These are phyloP conservation scores for Colletotrichum sp. DNA, from an alignment of 2,329 filamentous ascomycete genomes.

Conservation along the genomic window DNA sequence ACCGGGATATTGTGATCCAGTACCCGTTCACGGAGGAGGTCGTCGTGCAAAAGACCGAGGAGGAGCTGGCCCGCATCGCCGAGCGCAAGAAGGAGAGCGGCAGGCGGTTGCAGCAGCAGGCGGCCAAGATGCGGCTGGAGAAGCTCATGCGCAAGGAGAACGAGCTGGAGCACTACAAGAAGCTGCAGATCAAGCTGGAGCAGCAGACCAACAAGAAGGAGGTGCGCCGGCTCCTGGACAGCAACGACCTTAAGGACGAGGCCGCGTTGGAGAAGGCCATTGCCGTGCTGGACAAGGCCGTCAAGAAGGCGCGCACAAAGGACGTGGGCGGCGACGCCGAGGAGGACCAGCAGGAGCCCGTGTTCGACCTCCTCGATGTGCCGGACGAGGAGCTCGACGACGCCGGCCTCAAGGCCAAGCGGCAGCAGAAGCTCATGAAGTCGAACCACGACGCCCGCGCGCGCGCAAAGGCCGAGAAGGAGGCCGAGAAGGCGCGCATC, in stretches of 20 bases:
- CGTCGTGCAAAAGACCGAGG: conserved; percentile 88
- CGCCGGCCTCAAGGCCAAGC: conserved; percentile 87
- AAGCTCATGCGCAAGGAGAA: conserved; percentile 96
- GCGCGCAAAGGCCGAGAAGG: conserved; percentile 95
- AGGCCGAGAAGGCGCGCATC: conserved; percentile 83
- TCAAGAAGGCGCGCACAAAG: conserved; percentile 89
- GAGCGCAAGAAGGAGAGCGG: conserved; percentile 97
- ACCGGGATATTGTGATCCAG: conserved; percentile 87
- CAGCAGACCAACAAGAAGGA: conserved; percentile 87
- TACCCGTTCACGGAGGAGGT: conserved; percentile 94
- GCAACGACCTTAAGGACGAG: conserved; percentile 92
- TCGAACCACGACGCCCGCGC: conserved; percentile 92
- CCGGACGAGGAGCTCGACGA: conserved; percentile 95
- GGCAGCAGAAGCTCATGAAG: conserved; percentile 90
- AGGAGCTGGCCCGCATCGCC: conserved; percentile 87
- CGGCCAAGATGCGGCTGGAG: conserved; percentile 95
- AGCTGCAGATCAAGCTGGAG: conserved; percentile 74
- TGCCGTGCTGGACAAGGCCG: conserved; percentile 87
- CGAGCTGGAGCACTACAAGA: conserved; percentile 91
- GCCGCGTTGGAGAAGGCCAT: conserved; percentile 82
- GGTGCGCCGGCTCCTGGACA: conserved; percentile 81
- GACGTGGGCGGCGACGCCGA: conserved; percentile 85
- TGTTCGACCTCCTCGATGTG: conserved; percentile 87
- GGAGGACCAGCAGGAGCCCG: conserved; percentile 80
- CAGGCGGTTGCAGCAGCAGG: conserved; percentile 89